Conservation (phyloP, 1,284 basidiomycete species). For the Megacollybia platyphylla region DNA sequence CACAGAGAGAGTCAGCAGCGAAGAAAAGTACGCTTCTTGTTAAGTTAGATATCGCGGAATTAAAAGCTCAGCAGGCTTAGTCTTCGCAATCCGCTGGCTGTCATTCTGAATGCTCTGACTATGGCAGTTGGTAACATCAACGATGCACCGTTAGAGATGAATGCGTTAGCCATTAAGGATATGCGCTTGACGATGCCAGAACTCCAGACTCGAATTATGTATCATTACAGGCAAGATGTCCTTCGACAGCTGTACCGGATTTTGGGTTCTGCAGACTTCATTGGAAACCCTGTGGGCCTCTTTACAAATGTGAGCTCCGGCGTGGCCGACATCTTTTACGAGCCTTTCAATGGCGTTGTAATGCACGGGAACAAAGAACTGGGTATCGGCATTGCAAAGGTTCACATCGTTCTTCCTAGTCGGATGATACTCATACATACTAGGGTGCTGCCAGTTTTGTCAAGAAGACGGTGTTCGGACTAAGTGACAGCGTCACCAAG, state of each 20-base stretch:
- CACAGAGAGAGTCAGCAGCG: slow-evolving; percentile 85
- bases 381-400: slow-evolving; percentile 95
- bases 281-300: slow-evolving; percentile 86
- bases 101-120: slow-evolving; percentile 88
- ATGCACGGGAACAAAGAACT: slow-evolving; percentile 96
- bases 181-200: slow-evolving; percentile 83
- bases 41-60: slow-evolving; percentile 1
- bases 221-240: slow-evolving; percentile 93
- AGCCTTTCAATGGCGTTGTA: slow-evolving; percentile 95
- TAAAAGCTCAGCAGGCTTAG: slow-evolving; percentile 39
- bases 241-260: slow-evolving; percentile 93
- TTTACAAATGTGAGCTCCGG: slow-evolving; percentile 99
- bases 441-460: slow-evolving; percentile 96
- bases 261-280: slow-evolving; percentile 93
- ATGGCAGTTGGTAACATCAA: slow-evolving; percentile 98
- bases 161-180: slow-evolving; percentile 91
- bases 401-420: slow-evolving; percentile 16
- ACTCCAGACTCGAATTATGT: slow-evolving; percentile 74
- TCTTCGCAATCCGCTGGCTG: slow-evolving; percentile 86
- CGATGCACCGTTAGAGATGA: slow-evolving; percentile 92
- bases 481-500: slow-evolving; percentile 94
- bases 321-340: slow-evolving; percentile 98
- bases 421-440: slow-evolving; percentile 1
- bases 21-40: slow-evolving; percentile 64
- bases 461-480: slow-evolving; percentile 96